phyloP scores from a whole-genome alignment of 805 yeast species.

The Pichia insulana region DNA sequence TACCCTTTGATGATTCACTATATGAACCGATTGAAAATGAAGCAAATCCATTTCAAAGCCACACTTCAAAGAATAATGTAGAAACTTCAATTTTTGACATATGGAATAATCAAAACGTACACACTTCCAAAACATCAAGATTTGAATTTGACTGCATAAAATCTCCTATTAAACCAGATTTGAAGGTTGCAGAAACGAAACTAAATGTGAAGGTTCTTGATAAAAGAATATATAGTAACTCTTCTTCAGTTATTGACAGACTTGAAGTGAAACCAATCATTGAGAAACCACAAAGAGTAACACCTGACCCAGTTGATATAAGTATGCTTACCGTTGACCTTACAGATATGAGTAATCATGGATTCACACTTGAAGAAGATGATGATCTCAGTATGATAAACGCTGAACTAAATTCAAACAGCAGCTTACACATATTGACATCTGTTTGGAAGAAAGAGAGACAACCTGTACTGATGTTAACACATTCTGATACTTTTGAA shows the following conservation, averaged over 20 bases:
- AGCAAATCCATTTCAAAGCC: background rate
- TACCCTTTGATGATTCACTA: background rate
- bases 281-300: background rate
- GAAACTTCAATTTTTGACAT: background rate
- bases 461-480: background rate
- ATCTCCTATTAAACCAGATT: background rate
- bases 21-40: background rate
- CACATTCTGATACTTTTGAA: slow-evolving; percentile 9
- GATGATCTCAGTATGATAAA: background rate
- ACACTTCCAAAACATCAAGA: background rate
- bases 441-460: slow-evolving; percentile 19
- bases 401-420: too few species aligned
- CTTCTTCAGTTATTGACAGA: background rate
- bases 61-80: background rate
- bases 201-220: background rate
- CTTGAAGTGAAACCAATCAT: background rate
- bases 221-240: background rate
- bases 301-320: background rate
- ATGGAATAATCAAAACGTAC: background rate
- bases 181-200: background rate
- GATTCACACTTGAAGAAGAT: background rate
- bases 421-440: slow-evolving; percentile 16
- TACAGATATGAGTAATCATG: background rate
- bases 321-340: background rate
- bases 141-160: background rate